Conservation (phyloP, 2,329 filamentous ascomycete species). For the Paramyrothecium sp. region DNA sequence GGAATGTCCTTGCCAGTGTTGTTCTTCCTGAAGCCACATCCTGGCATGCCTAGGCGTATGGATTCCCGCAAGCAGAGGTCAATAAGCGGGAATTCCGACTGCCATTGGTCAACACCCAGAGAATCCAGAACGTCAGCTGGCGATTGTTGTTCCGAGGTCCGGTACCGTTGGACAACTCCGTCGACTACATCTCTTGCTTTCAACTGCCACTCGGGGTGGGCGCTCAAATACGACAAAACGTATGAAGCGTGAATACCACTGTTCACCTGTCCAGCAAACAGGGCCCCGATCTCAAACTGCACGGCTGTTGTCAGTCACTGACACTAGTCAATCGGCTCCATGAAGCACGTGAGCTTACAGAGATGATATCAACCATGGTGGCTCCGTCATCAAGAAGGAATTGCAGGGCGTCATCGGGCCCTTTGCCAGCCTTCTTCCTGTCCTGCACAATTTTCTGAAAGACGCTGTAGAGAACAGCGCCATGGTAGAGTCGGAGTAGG, state of each 20-base stretch:
- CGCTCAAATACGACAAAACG: conserved; percentile 48
- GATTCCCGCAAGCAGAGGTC: conserved; percentile 52
- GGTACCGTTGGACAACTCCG: conserved; percentile 39
- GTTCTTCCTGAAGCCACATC: conserved; percentile 52
- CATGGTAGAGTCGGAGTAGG: conserved; percentile 41
- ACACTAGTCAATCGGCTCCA: background rate
- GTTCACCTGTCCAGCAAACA: conserved; percentile 59
- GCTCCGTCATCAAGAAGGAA: conserved; percentile 50
- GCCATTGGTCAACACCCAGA: conserved; percentile 53
- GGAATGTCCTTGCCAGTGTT: conserved; percentile 40
- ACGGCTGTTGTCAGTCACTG: background rate
- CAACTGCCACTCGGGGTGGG: conserved; percentile 43
- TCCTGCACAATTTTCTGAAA: conserved; percentile 46
- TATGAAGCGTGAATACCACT: conserved; percentile 54
- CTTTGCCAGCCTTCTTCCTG: conserved; percentile 37
- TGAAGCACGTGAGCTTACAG: conserved; percentile 22
- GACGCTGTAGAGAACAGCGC: conserved; percentile 45
- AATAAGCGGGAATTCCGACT: conserved; percentile 50
- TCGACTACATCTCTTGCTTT: conserved; percentile 47
- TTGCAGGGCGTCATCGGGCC: conserved; percentile 51
- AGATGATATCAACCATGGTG: conserved; percentile 39
- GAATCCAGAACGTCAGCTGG: conserved; percentile 35
- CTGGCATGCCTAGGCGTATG: conserved; percentile 48
- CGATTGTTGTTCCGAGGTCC: conserved; percentile 24
- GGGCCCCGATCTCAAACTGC: conserved; percentile 49